Conservation (phyloP, 78 protist species). For the Neovahlkampfia damariscottae region DNA sequence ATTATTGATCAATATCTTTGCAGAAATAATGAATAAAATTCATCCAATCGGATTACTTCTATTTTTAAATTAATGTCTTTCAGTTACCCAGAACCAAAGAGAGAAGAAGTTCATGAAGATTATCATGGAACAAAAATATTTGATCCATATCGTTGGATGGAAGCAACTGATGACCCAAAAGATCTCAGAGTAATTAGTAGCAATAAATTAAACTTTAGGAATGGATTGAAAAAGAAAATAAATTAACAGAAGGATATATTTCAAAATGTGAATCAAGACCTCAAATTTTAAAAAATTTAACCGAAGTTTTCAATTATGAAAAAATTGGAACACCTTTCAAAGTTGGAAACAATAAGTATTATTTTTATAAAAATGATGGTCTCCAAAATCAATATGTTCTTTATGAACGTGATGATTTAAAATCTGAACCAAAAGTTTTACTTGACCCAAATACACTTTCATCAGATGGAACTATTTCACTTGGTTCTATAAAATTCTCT, state of each 20-base stretch:
- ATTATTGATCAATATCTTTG: too few species aligned
- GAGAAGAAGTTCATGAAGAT: slow-evolving; percentile 11
- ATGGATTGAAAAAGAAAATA: neutral
- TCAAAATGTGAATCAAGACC: too few species aligned
- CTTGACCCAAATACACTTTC: slow-evolving; percentile 57
- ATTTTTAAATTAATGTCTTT: too few species aligned
- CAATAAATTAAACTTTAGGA: slow-evolving; percentile 5
- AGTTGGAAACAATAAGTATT: neutral
- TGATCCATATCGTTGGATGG: slow-evolving; percentile 67
- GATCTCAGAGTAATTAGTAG: slow-evolving; percentile 28
- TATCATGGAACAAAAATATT: slow-evolving; percentile 7
- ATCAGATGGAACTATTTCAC: slow-evolving; percentile 36
- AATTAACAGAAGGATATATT: neutral
- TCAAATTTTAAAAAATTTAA: neutral
- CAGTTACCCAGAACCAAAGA: slow-evolving; percentile 4
- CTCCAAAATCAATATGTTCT: slow-evolving; percentile 36
- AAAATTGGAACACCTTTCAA: slow-evolving; percentile 5
- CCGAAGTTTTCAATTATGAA: neutral
- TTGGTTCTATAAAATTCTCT: neutral
- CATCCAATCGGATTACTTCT: too few species aligned
- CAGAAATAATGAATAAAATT: too few species aligned
- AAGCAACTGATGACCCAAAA: slow-evolving; percentile 63
- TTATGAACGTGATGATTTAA: neutral
- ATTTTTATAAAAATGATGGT: slow-evolving; percentile 31
- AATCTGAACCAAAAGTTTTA: slow-evolving; percentile 2